A percentile compares a stretch with the other conserved stretches of the same genome.
Evolutionary conservation across 257 asterid species (phyloP).

Genomic region (Nicotiana paniculata): DNA sequence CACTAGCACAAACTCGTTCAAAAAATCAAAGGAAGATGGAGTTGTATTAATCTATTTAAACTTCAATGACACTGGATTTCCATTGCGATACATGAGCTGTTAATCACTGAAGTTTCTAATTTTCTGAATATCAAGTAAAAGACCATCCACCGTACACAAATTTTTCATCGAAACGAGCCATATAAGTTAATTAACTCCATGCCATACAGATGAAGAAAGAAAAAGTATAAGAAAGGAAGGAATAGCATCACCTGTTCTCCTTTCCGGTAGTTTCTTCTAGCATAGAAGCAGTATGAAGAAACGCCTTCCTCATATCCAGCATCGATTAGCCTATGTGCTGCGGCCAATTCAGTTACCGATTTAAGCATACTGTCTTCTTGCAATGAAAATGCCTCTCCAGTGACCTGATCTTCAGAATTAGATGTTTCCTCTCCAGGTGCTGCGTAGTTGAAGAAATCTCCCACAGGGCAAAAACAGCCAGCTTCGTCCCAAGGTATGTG

Average conservation of each 20-base stretch:
- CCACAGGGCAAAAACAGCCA: conserved; percentile 91
- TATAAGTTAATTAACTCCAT: neutral
- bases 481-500: conserved; percentile 84
- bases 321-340: conserved; percentile 50
- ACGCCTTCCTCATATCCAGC: conserved; percentile 60
- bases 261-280: conserved; percentile 60
- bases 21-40: neutral
- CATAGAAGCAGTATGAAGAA: conserved; percentile 70
- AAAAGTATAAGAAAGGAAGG: neutral
- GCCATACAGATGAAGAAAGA: neutral
- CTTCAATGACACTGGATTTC: neutral
- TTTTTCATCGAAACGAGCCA: no score
- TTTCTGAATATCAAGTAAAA: neutral
- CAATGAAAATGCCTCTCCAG: conserved; percentile 7
- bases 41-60: neutral
- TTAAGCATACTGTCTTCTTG: conserved; percentile 14
- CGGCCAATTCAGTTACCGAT: conserved; percentile 7
- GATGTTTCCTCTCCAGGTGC: conserved; percentile 62
- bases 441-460: conserved; percentile 85
- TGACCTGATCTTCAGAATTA: conserved; percentile 17
- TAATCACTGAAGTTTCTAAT: neutral
- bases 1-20: neutral
- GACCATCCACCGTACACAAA: neutral
- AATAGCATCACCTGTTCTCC: conserved; percentile 70
- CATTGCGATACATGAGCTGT: neutral